Evolutionary conservation across 2,329 filamentous ascomycete genomes (phyloP).

Genomic region (Ophiostoma sp.): DNA sequence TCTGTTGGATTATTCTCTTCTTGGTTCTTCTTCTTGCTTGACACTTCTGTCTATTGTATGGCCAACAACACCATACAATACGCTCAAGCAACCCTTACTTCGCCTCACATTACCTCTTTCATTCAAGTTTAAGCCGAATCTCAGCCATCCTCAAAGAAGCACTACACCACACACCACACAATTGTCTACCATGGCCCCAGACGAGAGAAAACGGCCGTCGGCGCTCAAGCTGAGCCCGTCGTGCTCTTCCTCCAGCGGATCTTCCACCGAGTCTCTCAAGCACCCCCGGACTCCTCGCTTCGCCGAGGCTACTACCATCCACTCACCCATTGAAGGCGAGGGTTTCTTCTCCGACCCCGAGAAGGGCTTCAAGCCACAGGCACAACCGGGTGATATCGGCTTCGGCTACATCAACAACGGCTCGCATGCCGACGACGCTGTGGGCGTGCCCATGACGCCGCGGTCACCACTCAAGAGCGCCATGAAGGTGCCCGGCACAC

Average conservation of each 20-base stretch:
- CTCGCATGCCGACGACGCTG: constrained; percentile 46
- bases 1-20: constrained; percentile 32
- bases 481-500: constrained; percentile 79
- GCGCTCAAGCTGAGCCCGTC: constrained; percentile 50
- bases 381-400: constrained; percentile 78
- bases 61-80: constrained; percentile 11
- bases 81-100: not conserved
- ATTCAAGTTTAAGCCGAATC: constrained; percentile 26
- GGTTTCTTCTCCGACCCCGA: constrained; percentile 58
- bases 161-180: not conserved
- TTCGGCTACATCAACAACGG: constrained; percentile 79
- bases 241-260: constrained; percentile 48
- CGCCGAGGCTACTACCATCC: constrained; percentile 71
- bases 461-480: constrained; percentile 83
- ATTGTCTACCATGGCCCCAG: constrained; percentile 32
- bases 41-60: constrained; percentile 20
- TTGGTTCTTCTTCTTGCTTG: constrained; percentile 22
- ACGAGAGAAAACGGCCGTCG: constrained; percentile 53
- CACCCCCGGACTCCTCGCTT: constrained; percentile 71
- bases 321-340: constrained; percentile 62
- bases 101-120: constrained; percentile 17
- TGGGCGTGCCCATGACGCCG: constrained; percentile 61
- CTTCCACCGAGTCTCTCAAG: constrained; percentile 55
- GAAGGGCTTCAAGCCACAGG: constrained; percentile 52
- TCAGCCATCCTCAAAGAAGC: constrained; percentile 26